Percentiles rank a stretch among this genome's conserved stretches.
These are phyloP conservation scores for Arxiozyma slooffiae DNA, from an alignment of 1,139 yeast genomes.

Conservation along the genomic window DNA sequence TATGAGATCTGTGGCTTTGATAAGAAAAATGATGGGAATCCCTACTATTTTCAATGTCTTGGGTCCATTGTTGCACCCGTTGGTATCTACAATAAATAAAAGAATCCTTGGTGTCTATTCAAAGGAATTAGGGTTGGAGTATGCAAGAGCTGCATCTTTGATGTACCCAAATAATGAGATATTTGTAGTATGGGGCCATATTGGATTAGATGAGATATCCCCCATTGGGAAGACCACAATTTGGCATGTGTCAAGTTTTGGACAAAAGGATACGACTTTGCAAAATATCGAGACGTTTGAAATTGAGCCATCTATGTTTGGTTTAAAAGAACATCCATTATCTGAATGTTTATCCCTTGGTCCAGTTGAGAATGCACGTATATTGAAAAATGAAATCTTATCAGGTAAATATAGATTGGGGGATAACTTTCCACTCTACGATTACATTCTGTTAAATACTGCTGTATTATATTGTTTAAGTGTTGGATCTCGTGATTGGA, in stretches of 20 bases:
- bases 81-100: conserved; percentile 43
- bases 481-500: conserved; percentile 60
- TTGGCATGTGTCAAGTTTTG: conserved; percentile 52
- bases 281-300: conserved; percentile 32
- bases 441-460: conserved; percentile 77
- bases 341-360: conserved; percentile 70
- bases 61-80: conserved; percentile 90
- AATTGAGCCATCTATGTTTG: conserved; percentile 64
- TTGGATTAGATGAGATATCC: conserved; percentile 86
- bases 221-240: conserved; percentile 74
- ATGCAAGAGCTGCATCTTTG: conserved; percentile 65
- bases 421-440: conserved; percentile 58
- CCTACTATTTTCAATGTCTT: conserved; percentile 90
- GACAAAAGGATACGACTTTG: conserved; percentile 28
- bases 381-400: conserved; percentile 46
- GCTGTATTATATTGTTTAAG: conserved; percentile 78
- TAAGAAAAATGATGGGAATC: conserved; percentile 67
- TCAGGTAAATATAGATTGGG: conserved; percentile 39
- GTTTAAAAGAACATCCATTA: conserved; percentile 64
- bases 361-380: conserved; percentile 69
- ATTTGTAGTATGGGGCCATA: conserved; percentile 84
- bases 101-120: conserved; percentile 85
- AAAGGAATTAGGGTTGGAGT: conserved; percentile 66
- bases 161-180: conserved; percentile 37
- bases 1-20: conserved; percentile 72